phyloP scores from a whole-genome alignment of 495 filamentous ascomycete species.

The Lichina pygmaea region DNA sequence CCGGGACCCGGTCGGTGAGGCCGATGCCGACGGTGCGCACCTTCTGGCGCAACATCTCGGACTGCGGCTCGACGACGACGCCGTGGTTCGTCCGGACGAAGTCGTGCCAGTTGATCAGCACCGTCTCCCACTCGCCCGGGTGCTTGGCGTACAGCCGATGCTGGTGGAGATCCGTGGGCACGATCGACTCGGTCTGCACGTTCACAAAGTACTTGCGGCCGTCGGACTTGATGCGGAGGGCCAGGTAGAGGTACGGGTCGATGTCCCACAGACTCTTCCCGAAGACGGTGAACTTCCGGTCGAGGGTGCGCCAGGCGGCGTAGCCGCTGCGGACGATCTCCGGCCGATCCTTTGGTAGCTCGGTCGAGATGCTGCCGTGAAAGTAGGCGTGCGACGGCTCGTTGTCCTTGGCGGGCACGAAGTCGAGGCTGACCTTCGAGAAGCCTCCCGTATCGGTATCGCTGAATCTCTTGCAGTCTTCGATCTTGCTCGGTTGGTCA shows the following conservation, averaged over 20 bases:
- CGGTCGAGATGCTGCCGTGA: constrained; percentile 64
- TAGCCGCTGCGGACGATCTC: constrained; percentile 55
- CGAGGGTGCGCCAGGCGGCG: constrained; percentile 58
- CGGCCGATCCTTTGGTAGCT: constrained; percentile 47
- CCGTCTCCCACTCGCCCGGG: constrained; percentile 76
- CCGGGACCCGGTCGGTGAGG: constrained; percentile 66
- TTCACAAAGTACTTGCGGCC: constrained; percentile 85
- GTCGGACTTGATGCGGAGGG: constrained; percentile 72
- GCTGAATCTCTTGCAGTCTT: constrained; percentile 56
- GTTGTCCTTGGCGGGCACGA: constrained; percentile 21
- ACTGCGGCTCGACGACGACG: constrained; percentile 70
- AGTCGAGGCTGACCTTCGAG: constrained; percentile 47
- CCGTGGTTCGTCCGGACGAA: constrained; percentile 91
- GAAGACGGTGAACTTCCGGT: constrained; percentile 37
- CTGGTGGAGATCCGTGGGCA: constrained; percentile 84
- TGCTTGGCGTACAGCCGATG: constrained; percentile 65
- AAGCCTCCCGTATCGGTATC: constrained; percentile 70
- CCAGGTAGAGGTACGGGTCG: constrained; percentile 67
- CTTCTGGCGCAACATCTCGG: constrained; percentile 58
- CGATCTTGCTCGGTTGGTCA: constrained; percentile 29
- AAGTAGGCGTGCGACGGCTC: constrained; percentile 40
- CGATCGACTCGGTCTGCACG: constrained; percentile 76
- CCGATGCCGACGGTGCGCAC: constrained; percentile 68
- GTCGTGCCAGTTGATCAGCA: constrained; percentile 64
- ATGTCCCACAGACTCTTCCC: constrained; percentile 67